Evolutionary conservation across 805 yeast genomes (phyloP), one percentile per base, ranked within the genome.

Genomic region (Sungouiella blattae): DNA sequence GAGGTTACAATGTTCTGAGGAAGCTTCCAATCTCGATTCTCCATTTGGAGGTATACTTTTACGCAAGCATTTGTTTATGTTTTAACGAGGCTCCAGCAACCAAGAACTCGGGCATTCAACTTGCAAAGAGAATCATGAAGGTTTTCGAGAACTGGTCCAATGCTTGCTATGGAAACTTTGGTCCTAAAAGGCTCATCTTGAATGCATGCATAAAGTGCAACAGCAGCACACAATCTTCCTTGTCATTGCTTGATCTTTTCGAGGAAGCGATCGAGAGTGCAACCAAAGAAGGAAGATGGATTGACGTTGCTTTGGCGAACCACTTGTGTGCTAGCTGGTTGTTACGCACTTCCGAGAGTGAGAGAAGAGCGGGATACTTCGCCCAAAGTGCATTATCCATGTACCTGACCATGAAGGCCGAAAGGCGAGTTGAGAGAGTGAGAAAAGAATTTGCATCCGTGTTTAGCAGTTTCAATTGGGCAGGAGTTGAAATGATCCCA

Each of bases 311-410:
- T 2, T 38, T 64, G 32, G 60, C 62, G 6, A 57, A 63, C 37
- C 66, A 68, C 34, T 53, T 67, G 13, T 71, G 78, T 50, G 74
- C 67, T 7, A 34, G 47, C 16, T 69, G 77, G 71, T 44, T 68
- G 7, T 37, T 41, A 2, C 37, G 28, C 4, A 40, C 36, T 4
- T 43, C 55, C 1, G 44, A 41, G 16, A 44, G 55, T 23, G 58
- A 55, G 24, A 57, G 49, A 17, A 50, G 78, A 35, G 61, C 69
- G 0, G 36, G 53, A 8, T 46, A 40, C n/a, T 71, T 57, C 42
- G 58, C 67, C 6, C 59, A 49, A 27, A 59, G 58, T 17, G 70
- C 77, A 0, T 46, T 57, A n/a, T 58, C 60, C 11, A 37, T 52
- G 28, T 67, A 60, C 32, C 55, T 58, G 23, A 40, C 52, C 11